A percentile compares a stretch with the other conserved stretches of the same genome.
These are phyloP conservation scores for Debaryomycetaceae sp. DNA, from an alignment of 1,139 yeast species.

Conservation along the genomic window DNA sequence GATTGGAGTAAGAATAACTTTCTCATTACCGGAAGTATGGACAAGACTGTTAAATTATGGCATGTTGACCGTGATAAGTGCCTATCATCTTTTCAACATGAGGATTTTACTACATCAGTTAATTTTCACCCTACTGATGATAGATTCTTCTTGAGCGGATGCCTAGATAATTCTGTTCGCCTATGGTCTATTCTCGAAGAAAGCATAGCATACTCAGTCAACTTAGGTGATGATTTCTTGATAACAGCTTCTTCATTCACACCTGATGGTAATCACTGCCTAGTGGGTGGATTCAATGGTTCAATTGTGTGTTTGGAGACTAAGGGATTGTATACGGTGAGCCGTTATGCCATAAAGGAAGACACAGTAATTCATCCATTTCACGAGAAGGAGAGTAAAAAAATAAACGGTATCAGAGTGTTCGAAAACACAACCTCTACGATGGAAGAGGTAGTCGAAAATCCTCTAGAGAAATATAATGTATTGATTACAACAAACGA, in stretches of 20 bases:
- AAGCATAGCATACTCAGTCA: constrained; percentile 28
- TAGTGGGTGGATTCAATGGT: constrained; percentile 85
- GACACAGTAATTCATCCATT: constrained; percentile 24
- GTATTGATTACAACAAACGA: constrained; percentile 72
- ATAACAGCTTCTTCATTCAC: constrained; percentile 71
- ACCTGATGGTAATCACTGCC: constrained; percentile 62
- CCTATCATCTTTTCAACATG: constrained; percentile 64
- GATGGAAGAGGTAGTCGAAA: constrained; percentile 7
- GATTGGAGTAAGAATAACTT: constrained; percentile 92
- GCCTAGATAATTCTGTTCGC: constrained; percentile 73
- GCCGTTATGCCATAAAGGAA: constrained; percentile 51
- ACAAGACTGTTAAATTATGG: constrained; percentile 80
- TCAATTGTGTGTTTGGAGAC: constrained; percentile 61
- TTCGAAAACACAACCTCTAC: constrained; percentile 19
- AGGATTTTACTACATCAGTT: constrained; percentile 80
- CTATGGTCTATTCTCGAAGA: constrained; percentile 81
- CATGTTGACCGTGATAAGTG: constrained; percentile 67
- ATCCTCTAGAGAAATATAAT: constrained; percentile 27
- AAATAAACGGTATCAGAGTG: constrained; percentile 40
- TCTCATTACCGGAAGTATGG: constrained; percentile 79
- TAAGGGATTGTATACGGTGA: constrained; percentile 54
- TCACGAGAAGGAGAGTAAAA: constrained; percentile 29
- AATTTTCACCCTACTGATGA: constrained; percentile 86
- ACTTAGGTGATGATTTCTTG: constrained; percentile 53
- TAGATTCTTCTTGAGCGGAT: constrained; percentile 80